Evolutionary conservation across 208 protist species (phyloP), one percentile per base, ranked within the genome.

Genomic region (Wallacemonas sp.): DNA sequence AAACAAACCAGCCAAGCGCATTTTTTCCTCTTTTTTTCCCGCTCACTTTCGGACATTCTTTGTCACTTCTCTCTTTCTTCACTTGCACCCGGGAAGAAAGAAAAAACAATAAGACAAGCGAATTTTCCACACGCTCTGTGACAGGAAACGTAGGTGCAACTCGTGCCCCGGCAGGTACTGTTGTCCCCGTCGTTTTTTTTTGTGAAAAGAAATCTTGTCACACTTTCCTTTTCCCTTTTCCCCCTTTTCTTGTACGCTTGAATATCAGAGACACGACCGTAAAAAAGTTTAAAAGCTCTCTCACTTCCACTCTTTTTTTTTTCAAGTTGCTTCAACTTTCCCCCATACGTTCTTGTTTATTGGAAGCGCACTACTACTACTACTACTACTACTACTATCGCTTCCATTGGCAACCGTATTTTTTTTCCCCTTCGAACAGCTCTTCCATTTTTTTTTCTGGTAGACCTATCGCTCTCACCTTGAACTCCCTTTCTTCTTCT

Each of bases 401-500:
- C 31, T 42, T 18, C 11, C 29, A 42, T 44, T 44, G 3, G 28
- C n/a, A 25, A 65, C 8, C 23, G 2, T 55, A 44, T 59, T 68
- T 54, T 38, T 68, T 54, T 48, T 64, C 61, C 31, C 25, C 42
- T 52, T 55, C n/a, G 7, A 54, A 61, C 62, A 18, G 4, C 38
- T 23, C 48, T 71, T 41, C 12, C 22, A 54, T 33, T 33, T 46
- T 38, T 61, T 23, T 25, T 20, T 59, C 61, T 70, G n/a, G n/a
- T n/a, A n/a, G n/a, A n/a, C n/a, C n/a, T 23, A 7, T 48, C 42
- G 42, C 42, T 5, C 10, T 7, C 18, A 48, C 7, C 18, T 23
- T 18, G 7, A 7, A 25, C 54, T 48, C 31, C 63, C 59, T 46
- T 32, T 70, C 48, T 69, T 36, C 3, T 45, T 50, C n/a, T n/a